Evolutionary conservation across 1,284 basidiomycete genomes (phyloP).

Genomic region (Tilletia indica): DNA sequence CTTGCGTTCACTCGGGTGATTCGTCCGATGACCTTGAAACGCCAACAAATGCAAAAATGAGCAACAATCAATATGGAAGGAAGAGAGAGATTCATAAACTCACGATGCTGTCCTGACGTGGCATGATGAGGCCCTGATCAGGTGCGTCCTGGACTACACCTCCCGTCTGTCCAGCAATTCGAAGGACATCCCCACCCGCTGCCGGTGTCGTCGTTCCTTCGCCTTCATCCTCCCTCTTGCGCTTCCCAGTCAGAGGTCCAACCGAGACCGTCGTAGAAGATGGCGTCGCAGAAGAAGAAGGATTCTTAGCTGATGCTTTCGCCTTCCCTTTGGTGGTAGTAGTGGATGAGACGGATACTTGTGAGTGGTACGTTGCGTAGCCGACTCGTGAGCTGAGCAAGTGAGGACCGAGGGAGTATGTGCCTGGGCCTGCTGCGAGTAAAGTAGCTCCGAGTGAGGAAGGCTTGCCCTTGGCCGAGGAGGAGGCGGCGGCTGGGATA

Average conservation of each 20-base stretch:
- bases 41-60: not conserved
- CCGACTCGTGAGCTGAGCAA: conserved; percentile 46
- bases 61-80: not conserved
- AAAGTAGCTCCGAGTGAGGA: not conserved
- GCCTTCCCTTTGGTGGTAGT: conserved; percentile 9
- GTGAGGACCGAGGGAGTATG: conserved; percentile 38
- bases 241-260: not conserved
- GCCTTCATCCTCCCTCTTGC: conserved; percentile 1
- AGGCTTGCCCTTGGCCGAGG: not conserved
- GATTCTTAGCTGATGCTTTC: not conserved
- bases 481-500: not conserved
- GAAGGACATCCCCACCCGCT: not conserved
- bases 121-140: conserved; percentile 40
- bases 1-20: conserved; percentile 81
- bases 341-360: conserved; percentile 3
- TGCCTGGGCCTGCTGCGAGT: conserved; percentile 30
- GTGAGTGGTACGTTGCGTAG: conserved; percentile 24
- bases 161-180: not conserved
- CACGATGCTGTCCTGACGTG: conserved; percentile 41
- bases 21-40: conserved; percentile 65
- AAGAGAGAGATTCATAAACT: not conserved
- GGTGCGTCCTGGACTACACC: conserved; percentile 18
- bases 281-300: no score
- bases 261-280: not conserved
- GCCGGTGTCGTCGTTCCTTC: no score